Base-by-base conservation (phyloP, 1,284 basidiomycete genomes). In the Mycena citricolor region DNA sequence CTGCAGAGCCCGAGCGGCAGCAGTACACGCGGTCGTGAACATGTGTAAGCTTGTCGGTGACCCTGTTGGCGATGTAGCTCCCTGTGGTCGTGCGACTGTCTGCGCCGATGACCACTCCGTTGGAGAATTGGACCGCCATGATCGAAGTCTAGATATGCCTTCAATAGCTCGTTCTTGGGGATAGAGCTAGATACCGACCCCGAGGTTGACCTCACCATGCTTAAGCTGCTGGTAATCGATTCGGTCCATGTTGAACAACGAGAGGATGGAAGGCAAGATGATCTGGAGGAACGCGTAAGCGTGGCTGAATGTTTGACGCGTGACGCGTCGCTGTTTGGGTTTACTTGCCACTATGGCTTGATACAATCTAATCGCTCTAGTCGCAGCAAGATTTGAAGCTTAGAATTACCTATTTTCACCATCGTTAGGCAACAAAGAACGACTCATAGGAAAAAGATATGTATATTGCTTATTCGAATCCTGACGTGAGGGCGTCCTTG, bases 21-120 rank as follows among this genome's bases (percentile, higher is more conserved):
- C 95, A 99, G 73, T 99, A 99, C 69, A 98, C 90, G 54, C 94
- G 91, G 69, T 99, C 97, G 65, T 97, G 92, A 55, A 99, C 79
- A 65, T 94, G 85, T 3, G 95, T 99, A 48, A 99, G 79, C 71
- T 99, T 99, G 79, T 99, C 95, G 17, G 95, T 99, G 23, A 99
- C 97, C 66, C 95, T 87, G 67, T 99, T 99, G 39, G 94, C 93
- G 62, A 98, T 97, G 71, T 98, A 99, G 65, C 85, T 85, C 50
- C 95, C 97, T 30, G 90, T 97, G 1, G 97, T 98, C 51, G 97
- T 99, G 48, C 97, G 81, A 75, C 88, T 90, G 70, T 99, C 95
- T 56, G 95, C 95, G 28, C 97, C 97, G 50, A 99, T 84, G 54
- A 99, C 85, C 45, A 99, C 95, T 38, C 95, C 95, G 30, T 83